phyloP scores from a whole-genome alignment of 352 stramenopile species.

The Phytopythium helicoides region DNA sequence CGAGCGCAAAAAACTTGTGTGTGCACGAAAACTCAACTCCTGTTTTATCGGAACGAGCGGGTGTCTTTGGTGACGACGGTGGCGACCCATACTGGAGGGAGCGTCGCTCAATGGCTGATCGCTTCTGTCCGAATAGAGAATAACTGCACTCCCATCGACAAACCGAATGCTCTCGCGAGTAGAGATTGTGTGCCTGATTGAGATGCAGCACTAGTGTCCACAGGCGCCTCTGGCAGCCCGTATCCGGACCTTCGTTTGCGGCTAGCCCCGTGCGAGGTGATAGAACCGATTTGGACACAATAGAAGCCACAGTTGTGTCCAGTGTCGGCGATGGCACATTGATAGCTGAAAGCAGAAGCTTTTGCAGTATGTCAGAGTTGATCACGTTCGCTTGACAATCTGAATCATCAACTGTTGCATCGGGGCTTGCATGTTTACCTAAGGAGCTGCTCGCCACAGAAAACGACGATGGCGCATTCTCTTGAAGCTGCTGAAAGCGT shows the following conservation, averaged over 20 bases:
- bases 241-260: no score
- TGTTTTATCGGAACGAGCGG: constrained; percentile 1
- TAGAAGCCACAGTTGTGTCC: no score
- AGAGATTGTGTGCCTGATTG: constrained; percentile 62
- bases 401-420: background rate
- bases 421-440: background rate
- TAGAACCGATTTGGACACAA: no score
- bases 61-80: constrained; percentile 1
- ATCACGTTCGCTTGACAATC: no score
- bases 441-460: background rate
- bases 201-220: constrained; percentile 58
- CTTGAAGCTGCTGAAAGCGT: constrained; percentile 12
- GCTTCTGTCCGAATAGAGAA: constrained; percentile 45
- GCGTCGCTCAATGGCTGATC: constrained; percentile 50
- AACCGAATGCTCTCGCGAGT: constrained; percentile 50
- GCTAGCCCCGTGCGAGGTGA: no score
- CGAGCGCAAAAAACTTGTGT: constrained; percentile 57
- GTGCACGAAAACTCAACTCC: constrained; percentile 59
- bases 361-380: no score
- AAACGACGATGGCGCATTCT: no score
- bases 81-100: constrained; percentile 8
- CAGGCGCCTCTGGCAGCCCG: constrained; percentile 8
- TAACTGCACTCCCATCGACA: constrained; percentile 78
- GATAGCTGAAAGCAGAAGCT: no score
- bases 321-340: no score